These are phyloP conservation scores for Neurospora sp. DNA, from an alignment of 495 filamentous ascomycete genomes.

Conservation along the genomic window DNA sequence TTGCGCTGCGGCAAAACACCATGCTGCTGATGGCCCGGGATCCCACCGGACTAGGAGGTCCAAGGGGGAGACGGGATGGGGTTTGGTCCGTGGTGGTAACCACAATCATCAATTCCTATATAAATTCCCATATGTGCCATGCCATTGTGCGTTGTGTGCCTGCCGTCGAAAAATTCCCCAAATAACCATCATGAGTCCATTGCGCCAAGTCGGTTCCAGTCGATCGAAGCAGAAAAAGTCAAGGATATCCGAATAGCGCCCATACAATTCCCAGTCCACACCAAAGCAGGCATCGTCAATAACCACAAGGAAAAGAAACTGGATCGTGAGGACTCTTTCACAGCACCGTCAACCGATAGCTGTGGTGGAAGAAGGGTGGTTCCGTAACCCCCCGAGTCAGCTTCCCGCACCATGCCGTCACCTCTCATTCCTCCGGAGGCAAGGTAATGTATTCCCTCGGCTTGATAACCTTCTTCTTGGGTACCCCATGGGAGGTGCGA, in stretches of 20 bases:
- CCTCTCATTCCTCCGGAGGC: neutral
- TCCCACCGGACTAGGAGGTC: neutral
- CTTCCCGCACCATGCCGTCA: neutral
- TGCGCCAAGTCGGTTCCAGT: neutral
- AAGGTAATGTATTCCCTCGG: neutral
- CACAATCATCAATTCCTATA: neutral
- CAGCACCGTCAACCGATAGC: neutral
- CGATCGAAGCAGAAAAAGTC: neutral
- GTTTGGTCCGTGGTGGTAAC: neutral
- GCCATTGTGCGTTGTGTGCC: neutral
- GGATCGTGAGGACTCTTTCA: neutral
- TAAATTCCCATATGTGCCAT: neutral
- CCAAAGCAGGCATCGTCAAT: neutral
- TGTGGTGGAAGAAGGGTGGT: neutral
- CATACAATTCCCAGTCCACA: neutral
- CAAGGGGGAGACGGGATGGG: neutral
- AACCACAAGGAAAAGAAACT: neutral
- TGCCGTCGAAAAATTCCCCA: neutral
- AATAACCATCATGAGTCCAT: neutral
- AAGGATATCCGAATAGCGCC: neutral
- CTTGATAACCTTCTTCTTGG: slow-evolving; percentile 15
- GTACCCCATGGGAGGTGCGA: slow-evolving; percentile 26
- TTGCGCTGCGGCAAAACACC: neutral
- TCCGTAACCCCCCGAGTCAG: neutral
- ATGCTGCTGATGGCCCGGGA: neutral